A percentile compares a stretch with the other conserved stretches of the same genome.
Evolutionary conservation across 352 stramenopile species (phyloP).

Genomic region (Pythium phragmiticola): DNA sequence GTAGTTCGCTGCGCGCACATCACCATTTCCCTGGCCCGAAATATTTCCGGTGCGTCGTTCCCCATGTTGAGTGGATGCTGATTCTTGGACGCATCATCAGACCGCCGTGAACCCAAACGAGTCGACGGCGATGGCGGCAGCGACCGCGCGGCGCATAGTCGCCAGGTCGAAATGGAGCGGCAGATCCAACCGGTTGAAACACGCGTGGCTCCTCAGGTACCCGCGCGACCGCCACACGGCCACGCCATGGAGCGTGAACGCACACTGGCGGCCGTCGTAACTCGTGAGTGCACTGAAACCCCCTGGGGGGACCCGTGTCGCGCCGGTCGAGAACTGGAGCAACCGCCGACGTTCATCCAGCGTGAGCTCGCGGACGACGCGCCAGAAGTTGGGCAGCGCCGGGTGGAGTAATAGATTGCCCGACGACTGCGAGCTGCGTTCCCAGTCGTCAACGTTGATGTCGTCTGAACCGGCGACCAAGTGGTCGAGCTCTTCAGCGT

Average conservation of each 20-base stretch:
- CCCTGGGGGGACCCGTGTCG: constrained; percentile 17
- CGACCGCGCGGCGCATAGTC: constrained; percentile 16
- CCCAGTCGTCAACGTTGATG: constrained; percentile 93
- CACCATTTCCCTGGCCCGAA: not conserved
- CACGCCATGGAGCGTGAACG: constrained; percentile 31
- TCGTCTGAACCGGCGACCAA: constrained; percentile 89
- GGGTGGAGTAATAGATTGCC: constrained; percentile 14
- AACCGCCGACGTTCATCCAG: constrained; percentile 31
- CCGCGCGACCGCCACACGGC: constrained; percentile 6
- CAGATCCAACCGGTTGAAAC: constrained; percentile 90
- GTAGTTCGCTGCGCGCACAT: not conserved
- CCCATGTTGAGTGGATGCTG: not conserved
- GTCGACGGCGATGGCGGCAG: constrained; percentile 18
- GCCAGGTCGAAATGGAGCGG: constrained; percentile 31
- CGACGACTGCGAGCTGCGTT: constrained; percentile 52
- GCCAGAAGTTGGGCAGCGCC: constrained; percentile 26
- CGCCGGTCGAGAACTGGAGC: constrained; percentile 37
- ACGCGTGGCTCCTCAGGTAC: constrained; percentile 37
- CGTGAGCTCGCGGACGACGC: constrained; percentile 55
- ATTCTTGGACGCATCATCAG: not conserved
- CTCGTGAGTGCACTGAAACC: constrained; percentile 27
- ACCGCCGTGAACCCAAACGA: not conserved
- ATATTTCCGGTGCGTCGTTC: not conserved
- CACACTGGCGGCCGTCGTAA: constrained; percentile 26
- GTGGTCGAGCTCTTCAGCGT: constrained; percentile 93